phyloP scores from a whole-genome alignment of 495 filamentous ascomycete species.

The Aspergillus carlsbadensis region DNA sequence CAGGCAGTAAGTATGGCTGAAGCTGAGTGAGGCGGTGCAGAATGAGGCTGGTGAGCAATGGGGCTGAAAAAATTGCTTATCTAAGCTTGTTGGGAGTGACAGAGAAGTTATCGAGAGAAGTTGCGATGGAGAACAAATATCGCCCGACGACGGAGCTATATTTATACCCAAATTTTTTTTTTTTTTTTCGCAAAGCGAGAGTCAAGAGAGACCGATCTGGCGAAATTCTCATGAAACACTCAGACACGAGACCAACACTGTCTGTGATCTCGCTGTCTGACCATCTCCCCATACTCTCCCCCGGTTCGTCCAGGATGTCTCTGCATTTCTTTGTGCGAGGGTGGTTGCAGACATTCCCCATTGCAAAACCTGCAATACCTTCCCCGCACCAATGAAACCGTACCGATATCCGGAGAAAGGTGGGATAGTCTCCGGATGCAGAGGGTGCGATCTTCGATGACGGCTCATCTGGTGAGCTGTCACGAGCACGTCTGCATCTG shows the following conservation, averaged over 20 bases:
- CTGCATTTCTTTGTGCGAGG: conserved; percentile 2
- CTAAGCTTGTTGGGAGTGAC: not conserved
- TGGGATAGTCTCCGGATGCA: not conserved
- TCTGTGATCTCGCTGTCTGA: conserved; percentile 22
- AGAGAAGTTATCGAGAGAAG: not conserved
- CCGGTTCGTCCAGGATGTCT: conserved; percentile 3
- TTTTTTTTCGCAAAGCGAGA: not conserved
- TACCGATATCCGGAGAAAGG: not conserved
- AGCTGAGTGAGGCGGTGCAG: conserved; percentile 10
- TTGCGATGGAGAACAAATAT: not conserved
- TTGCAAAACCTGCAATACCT: not conserved
- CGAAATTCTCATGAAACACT: conserved; percentile 1
- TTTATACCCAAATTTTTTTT: no score
- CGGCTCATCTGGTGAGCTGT: conserved; percentile 7
- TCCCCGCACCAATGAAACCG: conserved; percentile 2
- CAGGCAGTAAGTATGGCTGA: conserved; percentile 18
- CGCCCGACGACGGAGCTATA: conserved; percentile 1
- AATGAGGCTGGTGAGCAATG: conserved; percentile 2
- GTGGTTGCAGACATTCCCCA: conserved; percentile 12
- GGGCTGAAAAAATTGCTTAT: conserved; percentile 3
- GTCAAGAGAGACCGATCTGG: not conserved
- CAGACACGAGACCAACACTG: not conserved
- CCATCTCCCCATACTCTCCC: conserved; percentile 7
- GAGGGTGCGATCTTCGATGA: not conserved
- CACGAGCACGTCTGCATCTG: not conserved